Evolutionary conservation across 352 stramenopile species (phyloP).

Genomic region (Phytopythium kandeliae): DNA sequence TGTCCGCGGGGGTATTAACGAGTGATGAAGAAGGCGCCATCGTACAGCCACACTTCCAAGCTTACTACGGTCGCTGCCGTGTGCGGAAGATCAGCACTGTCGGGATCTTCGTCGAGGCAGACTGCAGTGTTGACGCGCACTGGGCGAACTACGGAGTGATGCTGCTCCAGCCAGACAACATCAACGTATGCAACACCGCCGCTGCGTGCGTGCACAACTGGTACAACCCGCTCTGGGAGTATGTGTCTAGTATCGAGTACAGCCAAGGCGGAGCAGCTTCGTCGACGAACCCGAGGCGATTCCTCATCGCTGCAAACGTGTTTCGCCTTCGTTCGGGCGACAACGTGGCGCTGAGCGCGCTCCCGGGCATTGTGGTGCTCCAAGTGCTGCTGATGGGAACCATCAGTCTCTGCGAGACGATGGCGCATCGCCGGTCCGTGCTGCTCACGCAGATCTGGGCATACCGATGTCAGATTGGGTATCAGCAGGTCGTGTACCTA

Average conservation of each 20-base stretch:
- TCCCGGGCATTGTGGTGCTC: constrained; percentile 3
- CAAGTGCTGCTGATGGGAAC: constrained; percentile 12
- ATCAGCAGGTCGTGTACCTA: constrained; percentile 20
- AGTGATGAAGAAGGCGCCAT: constrained; percentile 8
- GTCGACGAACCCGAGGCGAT: no score
- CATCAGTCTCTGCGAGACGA: constrained; percentile 21
- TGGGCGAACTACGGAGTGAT: constrained; percentile 24
- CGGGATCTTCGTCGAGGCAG: constrained; percentile 17
- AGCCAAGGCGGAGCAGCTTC: no score
- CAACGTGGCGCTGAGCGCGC: constrained; percentile 4
- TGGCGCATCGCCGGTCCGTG: constrained; percentile 18
- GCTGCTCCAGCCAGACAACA: constrained; percentile 21
- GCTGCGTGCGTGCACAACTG: constrained; percentile 23
- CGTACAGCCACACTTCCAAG: constrained; percentile 17
- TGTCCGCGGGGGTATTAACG: no score
- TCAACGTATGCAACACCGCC: constrained; percentile 16
- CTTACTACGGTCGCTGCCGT: constrained; percentile 17
- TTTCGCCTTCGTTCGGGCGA: constrained; percentile 6
- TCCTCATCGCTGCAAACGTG: constrained; percentile 1
- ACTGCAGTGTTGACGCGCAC: constrained; percentile 9
- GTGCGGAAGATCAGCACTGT: constrained; percentile 15
- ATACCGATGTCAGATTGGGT: constrained; percentile 11
- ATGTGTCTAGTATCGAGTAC: constrained; percentile 9
- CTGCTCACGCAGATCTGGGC: constrained; percentile 21
- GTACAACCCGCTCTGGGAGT: constrained; percentile 26